Conservation (phyloP, 2,329 filamentous ascomycete genomes). For the Colletotrichum australisinense region DNA sequence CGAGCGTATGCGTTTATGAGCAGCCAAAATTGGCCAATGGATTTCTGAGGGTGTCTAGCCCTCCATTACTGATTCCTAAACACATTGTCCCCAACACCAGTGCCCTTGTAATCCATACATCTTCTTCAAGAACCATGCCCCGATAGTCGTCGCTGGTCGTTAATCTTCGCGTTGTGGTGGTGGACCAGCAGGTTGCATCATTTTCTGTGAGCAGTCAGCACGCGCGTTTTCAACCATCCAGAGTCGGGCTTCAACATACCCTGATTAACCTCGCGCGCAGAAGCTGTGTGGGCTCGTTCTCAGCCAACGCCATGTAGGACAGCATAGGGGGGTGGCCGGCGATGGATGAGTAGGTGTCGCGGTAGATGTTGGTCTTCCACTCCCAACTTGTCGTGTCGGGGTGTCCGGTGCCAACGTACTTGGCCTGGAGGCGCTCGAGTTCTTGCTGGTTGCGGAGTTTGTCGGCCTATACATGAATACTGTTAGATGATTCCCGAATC, state of each 20-base stretch:
- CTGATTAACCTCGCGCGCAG: conserved; percentile 85
- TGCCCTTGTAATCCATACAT: not conserved
- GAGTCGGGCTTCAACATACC: conserved; percentile 50
- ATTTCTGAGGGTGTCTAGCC: conserved; percentile 50
- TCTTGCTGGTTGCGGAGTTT: conserved; percentile 98
- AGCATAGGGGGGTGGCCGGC: conserved; percentile 90
- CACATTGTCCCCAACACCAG: conserved; percentile 21
- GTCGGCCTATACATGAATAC: conserved; percentile 74
- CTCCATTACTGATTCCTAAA: conserved; percentile 13
- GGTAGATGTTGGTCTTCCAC: conserved; percentile 95
- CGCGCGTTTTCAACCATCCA: not conserved
- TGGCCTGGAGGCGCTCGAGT: conserved; percentile 94
- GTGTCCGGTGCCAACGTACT: conserved; percentile 95
- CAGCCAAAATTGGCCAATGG: conserved; percentile 53
- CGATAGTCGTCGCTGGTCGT: not conserved
- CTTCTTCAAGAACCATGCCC: not conserved
- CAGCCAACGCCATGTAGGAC: conserved; percentile 88
- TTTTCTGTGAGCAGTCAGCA: conserved; percentile 61
- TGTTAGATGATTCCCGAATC: not conserved
- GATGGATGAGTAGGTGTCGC: conserved; percentile 91
- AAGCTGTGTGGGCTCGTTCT: conserved; percentile 86
- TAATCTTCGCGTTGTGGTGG: conserved; percentile 66
- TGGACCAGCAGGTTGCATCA: conserved; percentile 71
- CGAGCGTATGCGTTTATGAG: conserved; percentile 13
- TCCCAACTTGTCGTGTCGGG: conserved; percentile 98